Evolutionary conservation across 352 stramenopile species (phyloP), one percentile per base, ranked within the genome.

Genomic region (Globisporangium rhizosaccharum): DNA sequence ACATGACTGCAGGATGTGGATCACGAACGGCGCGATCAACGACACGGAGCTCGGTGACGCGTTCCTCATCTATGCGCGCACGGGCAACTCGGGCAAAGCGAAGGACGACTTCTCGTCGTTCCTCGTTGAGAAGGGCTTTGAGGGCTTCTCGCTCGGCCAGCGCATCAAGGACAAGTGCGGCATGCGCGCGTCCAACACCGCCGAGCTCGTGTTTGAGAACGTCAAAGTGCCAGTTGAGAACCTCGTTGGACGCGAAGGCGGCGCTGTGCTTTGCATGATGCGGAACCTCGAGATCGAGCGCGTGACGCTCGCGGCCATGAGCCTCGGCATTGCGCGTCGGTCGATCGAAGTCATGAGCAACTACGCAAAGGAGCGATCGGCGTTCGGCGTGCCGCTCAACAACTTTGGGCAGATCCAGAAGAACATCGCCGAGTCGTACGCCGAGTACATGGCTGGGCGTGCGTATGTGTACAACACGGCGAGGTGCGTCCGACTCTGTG

Each of bases 211-310:
- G 9, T 99, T 99, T 69, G 94, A 99, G 59, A 96, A 99, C 73
- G 97, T 98, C 68, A 79, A 85, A 26, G 85, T 97, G 45, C 94
- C 95, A 3, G 70, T 79, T 5, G 90, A 89, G 41, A 98, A 99
- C 81, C 70, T 99, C 33, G 83, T 99, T 26, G 85, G 83, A 15
- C 71, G 70, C 5, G 85, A 93, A 67, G 85, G 82, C 30, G 67
- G 75, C 44, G 85, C 85, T 9, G 79, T 92, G 59, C 63, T 94
- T 7, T 94, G 79, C 63, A 93, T 92, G 90, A 97, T 98, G 93
- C 84, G 96, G 64, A 99, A 99, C 76, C 81, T 99, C 37, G 97
- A 99, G 79, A 98, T 99, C 59, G 97, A 99, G 75, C 88, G 97
- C 42, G 82, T 99, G 28, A 96, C 92, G 39, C 69, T 99, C 20